Evolutionary conservation across 345 rosid species (phyloP), one percentile per base, ranked within the genome.

Genomic region (Dovyalis caffra): DNA sequence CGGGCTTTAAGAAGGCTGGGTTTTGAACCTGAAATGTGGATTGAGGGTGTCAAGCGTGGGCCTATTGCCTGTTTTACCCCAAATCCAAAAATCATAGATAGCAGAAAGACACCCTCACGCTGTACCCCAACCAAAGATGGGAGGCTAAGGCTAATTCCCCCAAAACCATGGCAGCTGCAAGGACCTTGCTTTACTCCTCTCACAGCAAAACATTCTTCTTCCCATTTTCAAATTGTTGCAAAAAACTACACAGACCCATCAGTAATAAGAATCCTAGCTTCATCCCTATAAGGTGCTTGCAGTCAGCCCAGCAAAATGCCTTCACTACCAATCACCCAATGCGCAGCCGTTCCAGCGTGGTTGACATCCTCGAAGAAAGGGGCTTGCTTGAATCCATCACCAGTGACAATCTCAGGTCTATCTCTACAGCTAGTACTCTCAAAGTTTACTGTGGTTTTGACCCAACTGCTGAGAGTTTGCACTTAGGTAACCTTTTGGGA

Each of bases 381-480:
- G 95, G 98, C 57, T 76, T 91, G 71, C 91, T 95, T 11, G 99
- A 92, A 81, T 92, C 96, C 51, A 6, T 90, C 57, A 92, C 98
- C 71, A 87, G 89, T 74, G 91, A 91, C 68, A 84, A 84, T 83
- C 90, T 95, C 76, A 88, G 95, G 86, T 83, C 87, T n/a, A 80
- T 78, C 75, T 87, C 88, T 75, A 82, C 92, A 57, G 74, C 78
- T 31, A 3, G 53, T 70, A 66, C 88, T 38, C 87, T 91, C 61
- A 87, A 78, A 43, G 97, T 85, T 57, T 95, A 95, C 80, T 95
- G 98, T 64, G 99, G 99, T 69, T 95, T 95, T 82, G 98, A 95
- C 83, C 99, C 99, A 2, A 95, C 98, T 1, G 98, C 96, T 35
- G 93, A 91, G 89, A 90, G 92, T 75, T 85, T 95, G 61, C 99